Evolutionary conservation across 257 asterid species (phyloP).

Genomic region (Solanum pinnatisectum): DNA sequence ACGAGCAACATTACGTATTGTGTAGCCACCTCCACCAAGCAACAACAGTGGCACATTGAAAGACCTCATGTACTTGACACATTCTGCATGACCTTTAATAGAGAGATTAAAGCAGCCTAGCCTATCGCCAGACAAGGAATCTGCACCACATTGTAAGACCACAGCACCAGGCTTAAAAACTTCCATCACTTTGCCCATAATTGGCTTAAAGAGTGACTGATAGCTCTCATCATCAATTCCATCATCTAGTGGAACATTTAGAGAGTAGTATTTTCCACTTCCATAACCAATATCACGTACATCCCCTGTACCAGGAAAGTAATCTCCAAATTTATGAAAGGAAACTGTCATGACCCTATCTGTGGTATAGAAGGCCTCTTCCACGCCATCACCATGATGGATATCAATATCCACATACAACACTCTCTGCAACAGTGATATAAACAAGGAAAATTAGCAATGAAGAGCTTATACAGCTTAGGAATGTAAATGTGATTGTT

Average conservation of each 20-base stretch:
- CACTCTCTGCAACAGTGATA: constrained; percentile 23
- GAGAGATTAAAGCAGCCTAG: constrained; percentile 37
- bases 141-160: constrained; percentile 38
- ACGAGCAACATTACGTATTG: constrained; percentile 36
- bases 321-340: constrained; percentile 38
- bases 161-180: constrained; percentile 32
- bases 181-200: constrained; percentile 38
- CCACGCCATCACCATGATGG: constrained; percentile 36
- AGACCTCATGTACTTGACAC: constrained; percentile 34
- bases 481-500: not conserved
- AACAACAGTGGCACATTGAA: constrained; percentile 30
- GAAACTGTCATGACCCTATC: constrained; percentile 45
- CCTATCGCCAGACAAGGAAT: constrained; percentile 33
- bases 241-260: constrained; percentile 32
- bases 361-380: constrained; percentile 35
- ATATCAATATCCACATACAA: constrained; percentile 35
- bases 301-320: constrained; percentile 38
- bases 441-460: constrained; percentile 4
- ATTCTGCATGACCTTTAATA: constrained; percentile 33
- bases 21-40: constrained; percentile 38
- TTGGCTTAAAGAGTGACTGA: constrained; percentile 35
- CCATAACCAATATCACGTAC: constrained; percentile 24
- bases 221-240: constrained; percentile 38
- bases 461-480: not conserved
- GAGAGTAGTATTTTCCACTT: constrained; percentile 30